Base-by-base conservation (phyloP, 2,329 filamentous ascomycete genomes). In the Blumeriella jaapii region DNA sequence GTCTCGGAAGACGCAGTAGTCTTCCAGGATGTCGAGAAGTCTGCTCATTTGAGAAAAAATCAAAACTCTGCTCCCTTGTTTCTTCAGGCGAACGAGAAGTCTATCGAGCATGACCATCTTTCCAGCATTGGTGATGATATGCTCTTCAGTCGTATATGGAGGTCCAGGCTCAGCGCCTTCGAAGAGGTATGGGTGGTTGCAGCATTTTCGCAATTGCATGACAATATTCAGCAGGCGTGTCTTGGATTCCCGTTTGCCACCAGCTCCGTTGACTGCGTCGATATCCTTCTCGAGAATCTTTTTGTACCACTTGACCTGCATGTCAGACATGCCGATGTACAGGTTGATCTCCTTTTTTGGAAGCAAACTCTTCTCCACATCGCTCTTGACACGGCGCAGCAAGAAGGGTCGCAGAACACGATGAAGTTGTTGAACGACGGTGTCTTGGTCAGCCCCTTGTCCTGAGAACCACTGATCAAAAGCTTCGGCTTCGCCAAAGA, bases 41-140 rank as follows among this genome's bases (percentile, higher is more conserved):
- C 91, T 84, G 54, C 87, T 95, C 91, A 98, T 98, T 55, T 98
- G 91, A 1, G 91, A 98, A 64, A 98, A 98, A 50, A 98, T 96
- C 37, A 98, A 72, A n/a, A 98, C 86, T 46, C 91, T 75, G 55
- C 87, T 96, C 26, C 86, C 91, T 55, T 94, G 81, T 29, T 71
- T 74, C 59, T 87, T 71, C 64, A 98, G 74, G 29, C 87, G 76
- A 52, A 71, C 78, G 31, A 98, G 67, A 8, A 98, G 73, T 61
- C 85, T 93, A 64, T 98, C 91, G 12, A 98, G 71, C 55, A 98
- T 86, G 19, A 86, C 74, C 91, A 98, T 98, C 64, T 98, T 98
- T 14, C 87, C 91, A 1, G 91, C 78, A 51, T 96, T 98, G 62
- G 76, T 82, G 26, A 98, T 67, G 34, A 98, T 68, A 61, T 98